Evolutionary conservation across 768 basidiomycete species (phyloP).

Genomic region (Termitomyces sp.): DNA sequence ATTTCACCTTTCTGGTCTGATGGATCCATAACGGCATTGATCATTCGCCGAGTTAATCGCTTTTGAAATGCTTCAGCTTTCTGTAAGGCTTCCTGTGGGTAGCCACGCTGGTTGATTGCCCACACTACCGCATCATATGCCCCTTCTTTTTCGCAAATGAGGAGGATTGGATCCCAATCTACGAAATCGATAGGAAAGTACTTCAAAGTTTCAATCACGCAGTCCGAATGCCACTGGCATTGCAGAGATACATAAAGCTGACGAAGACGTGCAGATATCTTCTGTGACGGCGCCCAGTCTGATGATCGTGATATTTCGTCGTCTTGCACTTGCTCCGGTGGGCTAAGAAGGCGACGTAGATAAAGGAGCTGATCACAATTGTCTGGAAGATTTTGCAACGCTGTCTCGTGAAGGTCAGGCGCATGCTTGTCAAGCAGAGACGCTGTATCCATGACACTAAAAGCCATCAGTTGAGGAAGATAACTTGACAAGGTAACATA

Average conservation of each 20-base stretch:
- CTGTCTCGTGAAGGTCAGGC: conserved; percentile 61
- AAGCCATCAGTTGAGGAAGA: conserved; percentile 58
- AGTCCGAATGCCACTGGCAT: conserved; percentile 60
- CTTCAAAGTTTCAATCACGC: conserved; percentile 58
- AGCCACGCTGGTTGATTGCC: conserved; percentile 61
- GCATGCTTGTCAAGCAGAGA: conserved; percentile 62
- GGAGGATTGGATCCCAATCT: conserved; percentile 49
- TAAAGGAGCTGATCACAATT: conserved; percentile 63
- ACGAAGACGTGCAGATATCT: conserved; percentile 46
- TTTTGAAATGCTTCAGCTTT: conserved; percentile 60
- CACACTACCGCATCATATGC: conserved; percentile 80
- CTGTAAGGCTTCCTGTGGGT: conserved; percentile 57
- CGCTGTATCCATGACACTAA: conserved; percentile 64
- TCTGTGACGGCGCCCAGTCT: conserved; percentile 27
- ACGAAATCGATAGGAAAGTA: conserved; percentile 45
- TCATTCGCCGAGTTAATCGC: conserved; percentile 38
- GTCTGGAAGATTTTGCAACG: conserved; percentile 44
- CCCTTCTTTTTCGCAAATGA: conserved; percentile 59
- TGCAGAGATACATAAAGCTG: conserved; percentile 67
- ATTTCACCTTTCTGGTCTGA: conserved; percentile 16
- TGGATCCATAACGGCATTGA: conserved; percentile 26
- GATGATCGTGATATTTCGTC: conserved; percentile 23
- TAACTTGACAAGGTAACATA: conserved; percentile 45
- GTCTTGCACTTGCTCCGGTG: conserved; percentile 29
- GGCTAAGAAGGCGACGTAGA: conserved; percentile 66